A percentile compares a stretch with the other conserved stretches of the same genome.
Conservation (phyloP, 129 eudicot species). For the Flaveria trinervia region DNA sequence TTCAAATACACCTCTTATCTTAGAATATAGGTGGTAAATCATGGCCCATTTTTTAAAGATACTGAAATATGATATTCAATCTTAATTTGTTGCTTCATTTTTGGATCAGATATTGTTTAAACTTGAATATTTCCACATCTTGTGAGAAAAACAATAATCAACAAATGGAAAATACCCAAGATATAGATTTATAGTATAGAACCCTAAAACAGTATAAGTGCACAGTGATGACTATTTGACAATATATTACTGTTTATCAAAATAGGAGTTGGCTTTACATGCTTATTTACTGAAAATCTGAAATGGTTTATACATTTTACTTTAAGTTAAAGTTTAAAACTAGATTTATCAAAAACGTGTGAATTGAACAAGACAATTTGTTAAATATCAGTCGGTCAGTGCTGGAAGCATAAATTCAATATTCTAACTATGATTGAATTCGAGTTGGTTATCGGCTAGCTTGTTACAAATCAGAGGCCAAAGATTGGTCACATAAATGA, state of each 20-base stretch:
- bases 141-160: background rate
- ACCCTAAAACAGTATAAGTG: background rate
- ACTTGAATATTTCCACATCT: background rate
- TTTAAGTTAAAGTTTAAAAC: background rate
- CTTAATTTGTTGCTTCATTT: background rate
- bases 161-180: background rate
- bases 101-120: background rate
- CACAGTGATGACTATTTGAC: background rate
- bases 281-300: background rate
- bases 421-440: background rate
- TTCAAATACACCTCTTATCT: background rate
- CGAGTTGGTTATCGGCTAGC: background rate
- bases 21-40: background rate
- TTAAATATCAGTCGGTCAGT: background rate
- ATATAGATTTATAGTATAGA: background rate
- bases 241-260: background rate
- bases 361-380: conserved; percentile 7
- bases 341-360: background rate
- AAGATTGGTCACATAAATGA: background rate
- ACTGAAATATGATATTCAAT: background rate
- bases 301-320: background rate
- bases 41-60: background rate
- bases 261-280: background rate
- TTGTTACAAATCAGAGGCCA: background rate
- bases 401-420: background rate